Conservation (phyloP, 345 rosid species). For the Dipteronia sinensis region DNA sequence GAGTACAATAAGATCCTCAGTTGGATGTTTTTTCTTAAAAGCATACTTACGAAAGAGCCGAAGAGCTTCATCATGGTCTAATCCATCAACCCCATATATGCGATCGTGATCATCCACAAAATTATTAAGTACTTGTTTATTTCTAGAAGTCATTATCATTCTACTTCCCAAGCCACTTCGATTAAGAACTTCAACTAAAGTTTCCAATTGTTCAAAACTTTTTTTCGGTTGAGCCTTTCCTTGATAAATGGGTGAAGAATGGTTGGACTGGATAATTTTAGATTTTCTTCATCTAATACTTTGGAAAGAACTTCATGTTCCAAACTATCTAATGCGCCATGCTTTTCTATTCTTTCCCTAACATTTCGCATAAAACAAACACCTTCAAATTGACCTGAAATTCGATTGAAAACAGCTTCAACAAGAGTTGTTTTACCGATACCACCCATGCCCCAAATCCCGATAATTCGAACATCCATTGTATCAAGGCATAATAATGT, state of each 20-base stretch:
- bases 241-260: neutral
- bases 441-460: neutral
- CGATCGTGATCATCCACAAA: too few relatives aligned
- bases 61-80: neutral
- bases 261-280: neutral
- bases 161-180: neutral
- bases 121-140: neutral
- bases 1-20: neutral
- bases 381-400: neutral
- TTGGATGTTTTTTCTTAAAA: neutral
- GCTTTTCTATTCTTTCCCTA: neutral
- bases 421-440: neutral
- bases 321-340: neutral
- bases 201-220: neutral
- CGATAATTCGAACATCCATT: neutral
- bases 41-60: neutral
- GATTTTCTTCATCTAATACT: neutral
- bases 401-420: neutral
- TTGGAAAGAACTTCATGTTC: too few relatives aligned
- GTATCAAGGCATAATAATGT: neutral
- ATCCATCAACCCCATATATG: neutral
- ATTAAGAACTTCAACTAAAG: neutral
- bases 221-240: neutral
- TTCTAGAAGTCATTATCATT: neutral
- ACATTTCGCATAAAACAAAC: neutral